phyloP scores from a whole-genome alignment of 495 filamentous ascomycete species.

The Penicillium silybi region DNA sequence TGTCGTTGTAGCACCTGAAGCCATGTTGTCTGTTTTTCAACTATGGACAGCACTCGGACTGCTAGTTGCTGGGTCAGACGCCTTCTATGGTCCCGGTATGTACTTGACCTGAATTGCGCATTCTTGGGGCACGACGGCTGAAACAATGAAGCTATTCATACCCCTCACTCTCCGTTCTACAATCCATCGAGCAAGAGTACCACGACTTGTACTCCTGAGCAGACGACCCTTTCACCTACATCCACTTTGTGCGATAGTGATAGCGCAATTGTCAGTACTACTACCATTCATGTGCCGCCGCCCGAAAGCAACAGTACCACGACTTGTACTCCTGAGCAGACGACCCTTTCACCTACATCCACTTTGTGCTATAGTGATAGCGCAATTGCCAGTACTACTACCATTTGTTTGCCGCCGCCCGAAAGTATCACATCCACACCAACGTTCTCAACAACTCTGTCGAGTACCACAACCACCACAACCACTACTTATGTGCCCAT shows the following conservation, averaged over 20 bases:
- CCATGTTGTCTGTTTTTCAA: slow-evolving; percentile 2
- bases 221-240: not conserved
- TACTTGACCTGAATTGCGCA: not conserved
- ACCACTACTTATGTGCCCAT: slow-evolving; percentile 7
- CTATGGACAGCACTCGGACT: slow-evolving; percentile 1
- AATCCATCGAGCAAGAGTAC: not conserved
- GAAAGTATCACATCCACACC: not conserved
- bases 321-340: slow-evolving; percentile 3
- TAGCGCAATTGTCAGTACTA: slow-evolving; percentile 4
- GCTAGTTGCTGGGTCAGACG: not conserved
- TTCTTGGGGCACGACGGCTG: not conserved
- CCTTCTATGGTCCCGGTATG: slow-evolving; percentile 1
- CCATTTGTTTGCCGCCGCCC: not conserved
- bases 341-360: not conserved
- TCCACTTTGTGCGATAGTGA: not conserved
- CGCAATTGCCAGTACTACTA: slow-evolving; percentile 4
- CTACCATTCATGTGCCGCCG: not conserved
- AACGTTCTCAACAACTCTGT: slow-evolving; percentile 1
- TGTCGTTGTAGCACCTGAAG: not conserved
- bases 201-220: slow-evolving; percentile 4
- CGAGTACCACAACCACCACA: not conserved
- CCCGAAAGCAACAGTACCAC: not conserved
- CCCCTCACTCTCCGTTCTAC: slow-evolving; percentile 3
- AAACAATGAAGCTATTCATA: slow-evolving; percentile 8
- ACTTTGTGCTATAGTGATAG: not conserved